phyloP scores from a whole-genome alignment of 2,329 filamentous ascomycete species.

The Ophiosphaerella narmari region DNA sequence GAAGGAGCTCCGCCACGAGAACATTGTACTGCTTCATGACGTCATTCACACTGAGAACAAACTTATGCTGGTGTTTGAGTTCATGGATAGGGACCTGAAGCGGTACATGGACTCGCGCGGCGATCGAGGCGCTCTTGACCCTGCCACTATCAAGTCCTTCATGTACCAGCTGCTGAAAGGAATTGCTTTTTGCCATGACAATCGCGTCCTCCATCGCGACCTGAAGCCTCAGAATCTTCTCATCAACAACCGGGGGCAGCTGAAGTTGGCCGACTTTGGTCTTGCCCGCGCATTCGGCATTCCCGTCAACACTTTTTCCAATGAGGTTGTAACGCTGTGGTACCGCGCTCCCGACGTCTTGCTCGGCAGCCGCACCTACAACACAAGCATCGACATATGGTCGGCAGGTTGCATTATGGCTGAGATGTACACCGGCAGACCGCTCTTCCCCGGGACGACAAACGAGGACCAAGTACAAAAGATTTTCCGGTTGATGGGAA shows the following conservation, averaged over 20 bases:
- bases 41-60: constrained; percentile 99
- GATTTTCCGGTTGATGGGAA: constrained; percentile 99
- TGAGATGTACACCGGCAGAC: constrained; percentile 96
- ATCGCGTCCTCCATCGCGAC: constrained; percentile 92
- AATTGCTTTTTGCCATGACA: constrained; percentile 97
- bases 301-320: constrained; percentile 96
- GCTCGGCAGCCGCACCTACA: constrained; percentile 92
- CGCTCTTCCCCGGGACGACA: constrained; percentile 94
- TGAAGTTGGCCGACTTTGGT: constrained; percentile 95
- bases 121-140: constrained; percentile 86
- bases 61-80: constrained; percentile 98
- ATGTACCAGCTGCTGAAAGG: constrained; percentile 97
- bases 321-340: constrained; percentile 97
- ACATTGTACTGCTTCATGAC: constrained; percentile 96
- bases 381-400: constrained; percentile 99
- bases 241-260: constrained; percentile 86
- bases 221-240: constrained; percentile 95
- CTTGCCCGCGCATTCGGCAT: constrained; percentile 94
- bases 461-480: constrained; percentile 97
- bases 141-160: constrained; percentile 93
- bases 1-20: constrained; percentile 99
- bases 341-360: constrained; percentile 96
- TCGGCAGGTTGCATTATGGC: constrained; percentile 99
- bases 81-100: constrained; percentile 98
- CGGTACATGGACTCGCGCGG: constrained; percentile 97